These are phyloP conservation scores for Paramecium caudatum DNA, from an alignment of 73 alveolate species.

Conservation along the genomic window DNA sequence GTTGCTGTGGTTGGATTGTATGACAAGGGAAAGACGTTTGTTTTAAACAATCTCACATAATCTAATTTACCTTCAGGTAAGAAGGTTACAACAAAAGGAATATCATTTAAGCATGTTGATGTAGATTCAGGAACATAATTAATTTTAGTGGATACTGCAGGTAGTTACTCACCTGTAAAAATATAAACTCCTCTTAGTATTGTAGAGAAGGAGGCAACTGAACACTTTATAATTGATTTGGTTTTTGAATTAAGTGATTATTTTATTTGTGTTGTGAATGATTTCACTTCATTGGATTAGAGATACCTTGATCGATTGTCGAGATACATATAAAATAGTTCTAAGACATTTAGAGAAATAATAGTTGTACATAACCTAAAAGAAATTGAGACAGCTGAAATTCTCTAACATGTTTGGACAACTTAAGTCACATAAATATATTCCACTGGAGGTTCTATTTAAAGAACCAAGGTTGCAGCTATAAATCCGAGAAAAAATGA, in stretches of 20 bases:
- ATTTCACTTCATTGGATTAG: constrained; percentile 64
- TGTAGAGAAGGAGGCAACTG: constrained; percentile 69
- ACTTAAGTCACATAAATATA: constrained; percentile 49
- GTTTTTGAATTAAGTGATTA: constrained; percentile 70
- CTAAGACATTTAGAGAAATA: constrained; percentile 68
- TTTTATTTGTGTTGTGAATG: constrained; percentile 75
- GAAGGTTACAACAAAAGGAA: constrained; percentile 71
- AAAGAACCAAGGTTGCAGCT: constrained; percentile 60
- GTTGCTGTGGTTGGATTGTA: constrained; percentile 74
- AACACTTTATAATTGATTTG: constrained; percentile 57
- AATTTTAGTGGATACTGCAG: constrained; percentile 77
- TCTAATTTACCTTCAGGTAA: constrained; percentile 65
- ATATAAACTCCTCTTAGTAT: constrained; percentile 8
- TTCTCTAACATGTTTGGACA: constrained; percentile 47
- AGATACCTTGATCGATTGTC: constrained; percentile 64
- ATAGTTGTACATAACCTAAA: constrained; percentile 72
- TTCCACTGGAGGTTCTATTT: constrained; percentile 51
- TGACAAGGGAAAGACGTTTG: constrained; percentile 71
- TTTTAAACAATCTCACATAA: constrained; percentile 50
- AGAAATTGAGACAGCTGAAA: constrained; percentile 69
- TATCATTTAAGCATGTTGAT: constrained; percentile 69
- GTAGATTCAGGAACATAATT: constrained; percentile 68
- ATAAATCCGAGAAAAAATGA: constrained; percentile 28
- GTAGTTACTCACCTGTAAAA: constrained; percentile 71
- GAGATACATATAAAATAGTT: constrained; percentile 47